These are phyloP conservation scores for Phytophthora pinifolia DNA, from an alignment of 352 stramenopile genomes.

Conservation along the genomic window DNA sequence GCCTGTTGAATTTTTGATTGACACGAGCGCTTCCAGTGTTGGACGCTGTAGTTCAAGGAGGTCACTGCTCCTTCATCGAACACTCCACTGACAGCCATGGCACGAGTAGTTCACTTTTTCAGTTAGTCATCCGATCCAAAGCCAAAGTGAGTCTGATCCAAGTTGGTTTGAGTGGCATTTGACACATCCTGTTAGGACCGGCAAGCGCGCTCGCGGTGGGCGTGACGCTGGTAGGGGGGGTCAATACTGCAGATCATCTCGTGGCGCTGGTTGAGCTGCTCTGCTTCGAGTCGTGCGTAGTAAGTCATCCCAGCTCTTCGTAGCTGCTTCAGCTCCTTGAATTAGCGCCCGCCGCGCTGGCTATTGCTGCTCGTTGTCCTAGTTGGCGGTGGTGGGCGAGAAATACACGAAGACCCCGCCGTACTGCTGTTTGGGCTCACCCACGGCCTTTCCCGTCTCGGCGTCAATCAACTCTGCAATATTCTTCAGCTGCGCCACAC, in stretches of 20 bases:
- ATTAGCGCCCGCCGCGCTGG: background rate
- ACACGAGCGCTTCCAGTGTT: too few relatives aligned
- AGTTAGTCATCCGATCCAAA: too few relatives aligned
- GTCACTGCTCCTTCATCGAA: too few relatives aligned
- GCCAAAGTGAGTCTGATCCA: background rate
- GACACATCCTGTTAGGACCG: slow-evolving; percentile 5
- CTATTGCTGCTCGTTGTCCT: slow-evolving; percentile 1
- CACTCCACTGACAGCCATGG: too few relatives aligned
- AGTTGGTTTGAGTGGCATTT: slow-evolving; percentile 7
- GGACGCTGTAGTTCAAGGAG: too few relatives aligned
- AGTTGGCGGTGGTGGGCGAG: slow-evolving; percentile 27
- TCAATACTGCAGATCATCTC: background rate
- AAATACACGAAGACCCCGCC: slow-evolving; percentile 66
- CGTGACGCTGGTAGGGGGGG: background rate
- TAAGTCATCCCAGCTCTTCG: background rate
- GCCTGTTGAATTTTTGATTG: too few relatives aligned
- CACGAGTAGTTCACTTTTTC: too few relatives aligned
- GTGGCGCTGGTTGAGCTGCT: background rate
- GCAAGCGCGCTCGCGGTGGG: background rate
- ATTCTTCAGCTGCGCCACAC: slow-evolving; percentile 42
- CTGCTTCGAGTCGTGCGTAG: slow-evolving; percentile 5
- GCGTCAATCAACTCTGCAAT: slow-evolving; percentile 49
- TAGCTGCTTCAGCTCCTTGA: slow-evolving; percentile 6
- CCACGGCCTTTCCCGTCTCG: slow-evolving; percentile 37
- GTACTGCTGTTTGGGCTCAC: slow-evolving; percentile 43